Conservation (phyloP, 805 yeast genomes). For the Pichia kluyveri region DNA sequence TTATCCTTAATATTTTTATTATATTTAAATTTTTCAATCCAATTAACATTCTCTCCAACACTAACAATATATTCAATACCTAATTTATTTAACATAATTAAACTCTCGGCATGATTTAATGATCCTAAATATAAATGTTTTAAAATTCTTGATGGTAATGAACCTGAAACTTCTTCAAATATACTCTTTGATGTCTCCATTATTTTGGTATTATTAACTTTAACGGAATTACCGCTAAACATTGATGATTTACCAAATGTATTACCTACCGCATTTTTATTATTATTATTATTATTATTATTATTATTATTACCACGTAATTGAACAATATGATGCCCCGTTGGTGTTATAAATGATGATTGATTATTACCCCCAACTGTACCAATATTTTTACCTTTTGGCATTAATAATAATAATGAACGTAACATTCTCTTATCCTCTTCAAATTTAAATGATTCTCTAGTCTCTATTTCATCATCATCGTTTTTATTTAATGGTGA, state of each 20-base stretch:
- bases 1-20: constrained; percentile 10
- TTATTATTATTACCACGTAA: constrained; percentile 12
- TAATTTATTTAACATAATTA: constrained; percentile 49
- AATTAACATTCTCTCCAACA: constrained; percentile 72
- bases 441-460: constrained; percentile 12
- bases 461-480: not conserved
- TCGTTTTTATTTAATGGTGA: constrained; percentile 38
- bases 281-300: too few species aligned
- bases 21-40: constrained; percentile 36
- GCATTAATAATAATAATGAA: constrained; percentile 14
- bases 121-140: constrained; percentile 85
- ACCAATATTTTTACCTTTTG: constrained; percentile 7
- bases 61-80: constrained; percentile 71
- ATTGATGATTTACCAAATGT: not conserved
- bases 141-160: constrained; percentile 76
- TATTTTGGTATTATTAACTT: not conserved
- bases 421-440: constrained; percentile 15
- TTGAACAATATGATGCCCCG: constrained; percentile 25
- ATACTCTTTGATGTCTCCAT: constrained; percentile 17
- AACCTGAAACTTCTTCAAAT: constrained; percentile 36
- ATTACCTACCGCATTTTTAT: too few species aligned
- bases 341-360: constrained; percentile 17
- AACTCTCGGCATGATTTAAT: constrained; percentile 68
- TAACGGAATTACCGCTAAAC: not conserved
- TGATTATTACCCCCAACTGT: constrained; percentile 3